These are phyloP conservation scores for Corchorus capsularis DNA, from an alignment of 345 rosid species.

Conservation along the genomic window DNA sequence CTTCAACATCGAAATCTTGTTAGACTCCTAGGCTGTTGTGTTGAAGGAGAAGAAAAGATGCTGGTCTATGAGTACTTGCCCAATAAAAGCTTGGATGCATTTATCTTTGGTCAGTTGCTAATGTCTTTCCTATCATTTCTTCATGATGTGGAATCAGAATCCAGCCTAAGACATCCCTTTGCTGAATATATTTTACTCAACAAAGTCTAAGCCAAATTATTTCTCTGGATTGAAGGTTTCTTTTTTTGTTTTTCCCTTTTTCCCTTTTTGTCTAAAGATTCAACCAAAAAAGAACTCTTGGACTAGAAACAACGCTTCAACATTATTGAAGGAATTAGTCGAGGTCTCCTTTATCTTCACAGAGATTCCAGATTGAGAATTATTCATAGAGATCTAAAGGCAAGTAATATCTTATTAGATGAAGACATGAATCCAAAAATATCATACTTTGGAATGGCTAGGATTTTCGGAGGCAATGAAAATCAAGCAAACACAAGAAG, in stretches of 20 bases:
- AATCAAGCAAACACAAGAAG: slow-evolving; percentile 23
- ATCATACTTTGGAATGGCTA: slow-evolving; percentile 40
- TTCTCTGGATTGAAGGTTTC: too few relatives aligned
- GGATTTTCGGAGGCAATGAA: slow-evolving; percentile 27
- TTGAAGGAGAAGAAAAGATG: slow-evolving; percentile 36
- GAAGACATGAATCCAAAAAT: slow-evolving; percentile 31
- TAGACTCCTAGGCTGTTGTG: slow-evolving; percentile 35
- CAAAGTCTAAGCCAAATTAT: too few relatives aligned
- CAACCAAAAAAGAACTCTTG: not conserved
- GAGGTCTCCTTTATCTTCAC: slow-evolving; percentile 32
- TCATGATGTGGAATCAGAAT: too few relatives aligned
- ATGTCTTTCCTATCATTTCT: too few relatives aligned
- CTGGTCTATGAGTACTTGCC: slow-evolving; percentile 41
- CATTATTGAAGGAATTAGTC: slow-evolving; percentile 23
- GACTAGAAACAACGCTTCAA: slow-evolving; percentile 24
- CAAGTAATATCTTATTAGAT: slow-evolving; percentile 35
- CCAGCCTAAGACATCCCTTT: too few relatives aligned
- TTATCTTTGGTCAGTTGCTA: slow-evolving; percentile 31
- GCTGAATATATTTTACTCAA: too few relatives aligned
- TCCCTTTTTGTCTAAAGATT: too few relatives aligned
- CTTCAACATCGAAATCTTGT: slow-evolving; percentile 44
- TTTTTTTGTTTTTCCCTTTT: too few relatives aligned
- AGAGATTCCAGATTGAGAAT: slow-evolving; percentile 31
- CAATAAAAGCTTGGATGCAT: slow-evolving; percentile 36
- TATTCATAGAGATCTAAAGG: slow-evolving; percentile 7